Conservation (phyloP, 805 yeast species). For the Komagataella pastoris region DNA sequence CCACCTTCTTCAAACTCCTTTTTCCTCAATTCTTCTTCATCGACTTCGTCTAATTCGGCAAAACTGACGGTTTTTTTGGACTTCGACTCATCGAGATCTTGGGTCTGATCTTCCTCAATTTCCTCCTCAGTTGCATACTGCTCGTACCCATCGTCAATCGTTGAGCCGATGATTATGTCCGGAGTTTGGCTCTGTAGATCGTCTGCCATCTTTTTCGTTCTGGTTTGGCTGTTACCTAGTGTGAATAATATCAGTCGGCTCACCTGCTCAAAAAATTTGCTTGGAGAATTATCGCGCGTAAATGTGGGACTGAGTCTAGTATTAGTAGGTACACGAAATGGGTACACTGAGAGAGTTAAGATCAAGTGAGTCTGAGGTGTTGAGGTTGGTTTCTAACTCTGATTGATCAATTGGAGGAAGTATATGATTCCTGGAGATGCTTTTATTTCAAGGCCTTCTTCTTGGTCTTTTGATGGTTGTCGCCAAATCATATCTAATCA, state of each 20-base stretch:
- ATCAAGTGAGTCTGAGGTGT: no score
- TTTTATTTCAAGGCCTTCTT: background rate
- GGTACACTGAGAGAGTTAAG: background rate
- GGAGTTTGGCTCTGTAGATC: slow-evolving; percentile 82
- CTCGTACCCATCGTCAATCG: slow-evolving; percentile 16
- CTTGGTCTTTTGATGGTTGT: background rate
- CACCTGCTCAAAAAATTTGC: background rate
- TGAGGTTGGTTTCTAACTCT: no score
- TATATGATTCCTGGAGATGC: background rate
- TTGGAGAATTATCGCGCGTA: background rate
- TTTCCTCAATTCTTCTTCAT: slow-evolving; percentile 62
- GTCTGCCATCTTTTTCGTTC: slow-evolving; percentile 39
- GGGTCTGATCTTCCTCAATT: slow-evolving; percentile 18
- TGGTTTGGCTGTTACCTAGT: background rate
- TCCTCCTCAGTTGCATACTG: slow-evolving; percentile 20
- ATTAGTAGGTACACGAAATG: background rate
- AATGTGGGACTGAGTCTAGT: background rate
- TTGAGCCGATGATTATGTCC: slow-evolving; percentile 55
- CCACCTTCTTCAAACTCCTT: slow-evolving; percentile 96
- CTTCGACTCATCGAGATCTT: slow-evolving; percentile 25
- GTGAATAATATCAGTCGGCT: background rate
- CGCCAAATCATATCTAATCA: background rate
- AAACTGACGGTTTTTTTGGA: slow-evolving; percentile 71
- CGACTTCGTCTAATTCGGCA: slow-evolving; percentile 49
- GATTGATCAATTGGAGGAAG: no score